Evolutionary conservation across 2,329 filamentous ascomycete genomes (phyloP), one percentile per base, ranked within the genome.

Genomic region (Trichophyton equinum): DNA sequence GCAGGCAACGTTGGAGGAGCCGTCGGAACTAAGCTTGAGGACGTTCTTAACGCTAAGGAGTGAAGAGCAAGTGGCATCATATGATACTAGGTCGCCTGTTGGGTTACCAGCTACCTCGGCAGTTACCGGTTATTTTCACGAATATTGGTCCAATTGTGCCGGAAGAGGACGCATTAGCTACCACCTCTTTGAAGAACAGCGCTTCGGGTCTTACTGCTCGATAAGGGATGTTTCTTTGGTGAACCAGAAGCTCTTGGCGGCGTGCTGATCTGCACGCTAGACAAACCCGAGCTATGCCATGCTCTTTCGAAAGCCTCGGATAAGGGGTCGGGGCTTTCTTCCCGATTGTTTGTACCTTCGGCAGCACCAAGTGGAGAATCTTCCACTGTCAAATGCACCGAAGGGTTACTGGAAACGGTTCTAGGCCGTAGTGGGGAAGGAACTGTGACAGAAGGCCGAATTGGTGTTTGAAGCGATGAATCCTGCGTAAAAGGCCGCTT

Each of bases 1-100:
- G 76, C 77, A 53, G 77, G 77, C 36, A 72, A 77, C 65, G 72
- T 79, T 59, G 77, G 75, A 40, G 76, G 73, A 20, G 73, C 73
- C 11, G 68, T 72, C 44, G 74, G 76, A 62, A 78, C 75, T 6
- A 77, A 73, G 62, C 68, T 79, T 49, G 74, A 77, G 57, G 75
- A 78, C 64, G 73, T 79, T 46, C 65, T 79, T 58, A 73, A 75
- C 66, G 51, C 51, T 3, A 55, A 36, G 51, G 27, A 33, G n/a
- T 55, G 51, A 55, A 20, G 27, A 15, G n/a, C 4, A 13, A 20
- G 15, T 33, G 33, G 15, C 8, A 13, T 38, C 11, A 13, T 38
- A 3, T 13, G 11, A 38, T 38, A 13, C 9, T 4, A 13, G 33
- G 33, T 38, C 9, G 33, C 9, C 33, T 9, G 33, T 3, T 38